Conservation (phyloP, 139 green algal genomes). For the Gonium pectorale region DNA sequence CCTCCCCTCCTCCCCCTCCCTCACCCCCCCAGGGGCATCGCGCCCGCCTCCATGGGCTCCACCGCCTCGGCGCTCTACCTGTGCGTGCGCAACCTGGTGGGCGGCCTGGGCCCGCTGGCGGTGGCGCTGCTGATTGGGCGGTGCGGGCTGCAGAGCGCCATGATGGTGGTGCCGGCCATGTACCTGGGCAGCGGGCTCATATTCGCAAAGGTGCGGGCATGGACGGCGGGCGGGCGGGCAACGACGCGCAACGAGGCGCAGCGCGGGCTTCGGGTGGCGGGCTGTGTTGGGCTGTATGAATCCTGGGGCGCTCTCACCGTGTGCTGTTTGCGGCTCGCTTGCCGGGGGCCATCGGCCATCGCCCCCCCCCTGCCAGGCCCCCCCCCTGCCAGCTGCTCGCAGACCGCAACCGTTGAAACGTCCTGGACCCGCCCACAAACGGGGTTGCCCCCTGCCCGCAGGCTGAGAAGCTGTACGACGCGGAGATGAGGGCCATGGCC, state of each 20-base stretch:
- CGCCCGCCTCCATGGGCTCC: constrained; percentile 63
- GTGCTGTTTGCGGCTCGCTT: too few relatives aligned
- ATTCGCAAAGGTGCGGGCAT: constrained; percentile 74
- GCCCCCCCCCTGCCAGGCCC: too few relatives aligned
- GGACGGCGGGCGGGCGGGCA: constrained; percentile 26
- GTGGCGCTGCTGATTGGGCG: constrained; percentile 65
- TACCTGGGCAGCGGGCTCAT: constrained; percentile 72
- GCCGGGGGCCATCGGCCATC: too few relatives aligned
- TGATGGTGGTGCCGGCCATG: constrained; percentile 83
- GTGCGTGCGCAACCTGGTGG: constrained; percentile 87
- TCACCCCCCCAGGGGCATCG: constrained; percentile 49
- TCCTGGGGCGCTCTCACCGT: too few relatives aligned
- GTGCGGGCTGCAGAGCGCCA: constrained; percentile 80
- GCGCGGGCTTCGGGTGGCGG: too few relatives aligned
- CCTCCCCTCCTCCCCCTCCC: too few relatives aligned
- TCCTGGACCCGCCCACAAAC: background rate
- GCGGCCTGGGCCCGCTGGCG: constrained; percentile 78
- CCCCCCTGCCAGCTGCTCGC: too few relatives aligned
- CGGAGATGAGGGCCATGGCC: constrained; percentile 7
- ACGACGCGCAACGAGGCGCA: background rate
- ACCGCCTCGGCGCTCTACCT: constrained; percentile 85
- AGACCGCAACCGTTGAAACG: too few relatives aligned
- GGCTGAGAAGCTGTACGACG: constrained; percentile 31
- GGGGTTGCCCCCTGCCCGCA: constrained; percentile 6
- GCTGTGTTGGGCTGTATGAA: too few relatives aligned